Percentiles rank a stretch among this genome's conserved stretches.
These are phyloP conservation scores for Cytospora leucostoma DNA, from an alignment of 2,329 filamentous ascomycete genomes.

Conservation along the genomic window DNA sequence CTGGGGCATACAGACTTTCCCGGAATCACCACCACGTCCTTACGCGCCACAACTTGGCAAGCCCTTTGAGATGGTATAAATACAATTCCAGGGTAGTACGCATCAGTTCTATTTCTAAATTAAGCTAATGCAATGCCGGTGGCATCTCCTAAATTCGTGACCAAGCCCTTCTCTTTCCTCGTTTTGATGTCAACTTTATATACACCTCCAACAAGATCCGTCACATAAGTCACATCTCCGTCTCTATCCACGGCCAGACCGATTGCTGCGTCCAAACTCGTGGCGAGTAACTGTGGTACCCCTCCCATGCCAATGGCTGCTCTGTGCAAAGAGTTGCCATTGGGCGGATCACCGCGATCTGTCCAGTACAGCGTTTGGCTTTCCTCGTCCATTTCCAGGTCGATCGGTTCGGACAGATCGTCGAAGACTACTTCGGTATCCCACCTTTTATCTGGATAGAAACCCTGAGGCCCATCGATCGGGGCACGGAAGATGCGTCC, in stretches of 20 bases:
- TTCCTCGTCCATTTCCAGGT: constrained; percentile 55
- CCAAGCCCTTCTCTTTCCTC: constrained; percentile 20
- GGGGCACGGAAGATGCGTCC: constrained; percentile 56
- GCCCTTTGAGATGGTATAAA: too few relatives aligned
- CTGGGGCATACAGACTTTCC: too few relatives aligned
- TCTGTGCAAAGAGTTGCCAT: constrained; percentile 55
- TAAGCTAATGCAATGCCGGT: constrained; percentile 22
- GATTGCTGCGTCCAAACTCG: constrained; percentile 21
- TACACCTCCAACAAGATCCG: constrained; percentile 23
- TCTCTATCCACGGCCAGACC: constrained; percentile 22
- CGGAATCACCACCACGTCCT: too few relatives aligned
- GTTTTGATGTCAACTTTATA: constrained; percentile 24
- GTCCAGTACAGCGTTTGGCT: constrained; percentile 58
- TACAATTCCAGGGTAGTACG: too few relatives aligned
- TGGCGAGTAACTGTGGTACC: constrained; percentile 21
- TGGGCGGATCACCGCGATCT: constrained; percentile 58
- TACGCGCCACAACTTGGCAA: too few relatives aligned
- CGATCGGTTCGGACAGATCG: constrained; percentile 56
- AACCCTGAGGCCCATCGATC: constrained; percentile 41
- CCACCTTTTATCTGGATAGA: constrained; percentile 33
- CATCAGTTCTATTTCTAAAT: neutral
- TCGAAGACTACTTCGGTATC: constrained; percentile 48
- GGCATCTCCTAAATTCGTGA: constrained; percentile 15
- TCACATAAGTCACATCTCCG: constrained; percentile 19
- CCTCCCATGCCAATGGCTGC: constrained; percentile 29